These are phyloP conservation scores for Tilletia caries DNA, from an alignment of 1,284 basidiomycete genomes.

Conservation along the genomic window DNA sequence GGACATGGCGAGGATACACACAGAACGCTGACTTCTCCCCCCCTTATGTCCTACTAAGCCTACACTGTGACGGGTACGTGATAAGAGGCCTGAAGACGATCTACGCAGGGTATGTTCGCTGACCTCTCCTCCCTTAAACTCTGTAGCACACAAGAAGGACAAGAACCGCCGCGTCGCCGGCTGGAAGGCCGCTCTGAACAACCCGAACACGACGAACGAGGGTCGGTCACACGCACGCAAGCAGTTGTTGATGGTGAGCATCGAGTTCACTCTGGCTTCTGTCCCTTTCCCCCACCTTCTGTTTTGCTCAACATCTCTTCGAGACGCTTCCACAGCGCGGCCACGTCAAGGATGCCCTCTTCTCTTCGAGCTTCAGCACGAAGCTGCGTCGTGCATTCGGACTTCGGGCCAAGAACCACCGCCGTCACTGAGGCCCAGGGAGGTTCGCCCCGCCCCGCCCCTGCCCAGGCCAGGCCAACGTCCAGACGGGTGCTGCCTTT, in stretches of 20 bases:
- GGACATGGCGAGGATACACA: neutral
- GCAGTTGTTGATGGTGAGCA: neutral
- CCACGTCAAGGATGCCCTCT: constrained; percentile 11
- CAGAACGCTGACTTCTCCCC: neutral
- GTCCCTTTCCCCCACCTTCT: no score
- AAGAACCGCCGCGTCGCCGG: constrained; percentile 4
- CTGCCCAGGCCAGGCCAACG: neutral
- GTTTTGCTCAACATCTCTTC: no score
- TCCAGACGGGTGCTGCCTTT: no score
- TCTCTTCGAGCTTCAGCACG: neutral
- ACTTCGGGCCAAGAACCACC: neutral
- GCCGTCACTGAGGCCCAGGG: neutral
- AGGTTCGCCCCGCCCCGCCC: no score
- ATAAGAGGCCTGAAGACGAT: no score
- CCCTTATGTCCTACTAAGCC: neutral
- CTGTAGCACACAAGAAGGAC: constrained; percentile 6
- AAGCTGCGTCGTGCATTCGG: neutral
- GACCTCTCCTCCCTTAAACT: neutral
- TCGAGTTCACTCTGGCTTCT: neutral
- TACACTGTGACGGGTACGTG: neutral
- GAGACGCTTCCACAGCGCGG: constrained; percentile 9
- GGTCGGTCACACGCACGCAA: neutral
- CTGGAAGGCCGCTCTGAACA: constrained; percentile 11
- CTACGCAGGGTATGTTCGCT: neutral
- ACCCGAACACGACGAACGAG: constrained; percentile 9